Base-by-base conservation (phyloP, 495 filamentous ascomycete genomes). In the Trichocladium uniseriatum region DNA sequence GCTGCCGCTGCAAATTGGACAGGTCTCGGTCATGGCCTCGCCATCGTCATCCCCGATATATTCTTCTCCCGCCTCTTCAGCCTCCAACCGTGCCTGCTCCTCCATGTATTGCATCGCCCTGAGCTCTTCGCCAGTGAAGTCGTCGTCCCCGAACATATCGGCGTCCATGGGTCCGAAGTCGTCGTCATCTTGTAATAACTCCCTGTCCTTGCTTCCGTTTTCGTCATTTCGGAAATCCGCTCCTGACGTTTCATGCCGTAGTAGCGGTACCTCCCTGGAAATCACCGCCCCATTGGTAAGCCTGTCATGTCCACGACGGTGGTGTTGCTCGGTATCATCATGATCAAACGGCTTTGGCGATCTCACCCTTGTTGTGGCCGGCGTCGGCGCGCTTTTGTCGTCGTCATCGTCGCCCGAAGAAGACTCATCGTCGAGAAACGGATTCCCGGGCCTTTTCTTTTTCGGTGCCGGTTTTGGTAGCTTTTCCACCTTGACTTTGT, bases 1-100 rank as follows among this genome's bases (percentile, higher is more conserved):
- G 56, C 66, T 79, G 28, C 68, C 69, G 55, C 77, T 75, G 57
- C 90, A 96, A 37, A 95, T 79, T 1, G 90, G 90, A 68, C 90
- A 96, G 43, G 66, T 58, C 43, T 66, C 61, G 27, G 62, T 56
- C 55, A 72, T 67, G 15, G 57, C 56, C 9, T 40, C 44, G 22
- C 39, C 32, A 14, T 52, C 46, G 13, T 37, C 42, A 13, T 32
- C 28, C 3, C 34, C 38, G 11, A 36, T 44, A 35, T 66, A 67
- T 16, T 68, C 63, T 9, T 71, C 64, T 27, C 51, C 60, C 2
- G 69, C 69, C 50, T 77, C 75, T 42, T 67, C 72, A 22, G 68
- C 69, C 49, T 84, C 82, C 7, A 84, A 64, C 35, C 66, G 62
- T 13, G 71, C 71, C 56, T 84, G 79, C 57, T 82, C 80, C 58